phyloP scores from a whole-genome alignment of 139 green algal genomes.

The Ulvella scutata region DNA sequence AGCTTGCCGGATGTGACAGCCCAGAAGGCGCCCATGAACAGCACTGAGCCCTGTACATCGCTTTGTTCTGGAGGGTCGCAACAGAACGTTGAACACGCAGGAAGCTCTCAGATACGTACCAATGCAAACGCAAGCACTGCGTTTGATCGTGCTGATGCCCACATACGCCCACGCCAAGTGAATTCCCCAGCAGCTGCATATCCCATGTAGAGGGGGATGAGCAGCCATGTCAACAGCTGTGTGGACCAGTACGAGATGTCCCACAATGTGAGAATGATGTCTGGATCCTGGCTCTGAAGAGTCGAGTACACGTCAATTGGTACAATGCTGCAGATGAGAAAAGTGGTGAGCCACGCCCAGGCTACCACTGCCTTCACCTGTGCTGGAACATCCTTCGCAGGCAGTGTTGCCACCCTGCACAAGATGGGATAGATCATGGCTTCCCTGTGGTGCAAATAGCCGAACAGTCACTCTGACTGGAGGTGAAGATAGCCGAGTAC shows the following conservation, averaged over 20 bases:
- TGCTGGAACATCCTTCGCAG: background rate
- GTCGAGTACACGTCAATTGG: background rate
- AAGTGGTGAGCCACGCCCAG: background rate
- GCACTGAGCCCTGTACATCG: too few species aligned
- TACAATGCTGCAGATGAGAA: background rate
- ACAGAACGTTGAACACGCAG: too few species aligned
- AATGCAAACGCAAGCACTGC: too few species aligned
- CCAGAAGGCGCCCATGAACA: background rate
- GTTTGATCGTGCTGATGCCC: background rate
- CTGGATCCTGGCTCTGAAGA: background rate
- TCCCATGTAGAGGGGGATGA: background rate
- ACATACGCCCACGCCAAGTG: background rate
- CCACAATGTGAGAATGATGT: background rate
- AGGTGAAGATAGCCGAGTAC: background rate
- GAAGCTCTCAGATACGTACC: too few species aligned
- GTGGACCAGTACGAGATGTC: conserved; percentile 2
- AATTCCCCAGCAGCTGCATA: background rate
- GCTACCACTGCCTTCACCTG: background rate
- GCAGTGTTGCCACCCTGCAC: background rate
- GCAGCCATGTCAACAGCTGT: background rate
- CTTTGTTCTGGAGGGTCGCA: too few species aligned
- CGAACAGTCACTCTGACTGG: background rate
- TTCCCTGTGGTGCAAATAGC: background rate
- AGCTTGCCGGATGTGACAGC: background rate
- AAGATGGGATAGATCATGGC: background rate